Conservation (phyloP, 495 filamentous ascomycete genomes). For the Aspergillus mulundensis region DNA sequence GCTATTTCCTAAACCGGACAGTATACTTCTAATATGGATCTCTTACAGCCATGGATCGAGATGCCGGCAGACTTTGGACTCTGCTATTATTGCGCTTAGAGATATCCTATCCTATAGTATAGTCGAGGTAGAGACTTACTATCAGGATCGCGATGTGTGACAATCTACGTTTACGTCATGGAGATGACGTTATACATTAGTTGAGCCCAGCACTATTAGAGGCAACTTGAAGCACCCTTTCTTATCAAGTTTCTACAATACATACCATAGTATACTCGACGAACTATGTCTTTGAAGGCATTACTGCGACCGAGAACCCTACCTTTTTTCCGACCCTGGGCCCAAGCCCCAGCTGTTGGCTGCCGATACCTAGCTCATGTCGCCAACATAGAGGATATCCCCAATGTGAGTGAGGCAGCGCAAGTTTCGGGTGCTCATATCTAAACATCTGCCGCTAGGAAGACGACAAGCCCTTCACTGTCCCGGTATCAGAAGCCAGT, state of each 20-base stretch:
- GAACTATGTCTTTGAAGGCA: background rate
- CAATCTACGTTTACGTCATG: background rate
- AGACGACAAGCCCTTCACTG: slow-evolving; percentile 20
- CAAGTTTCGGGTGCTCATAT: background rate
- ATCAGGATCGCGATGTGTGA: background rate
- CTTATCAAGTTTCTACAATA: background rate
- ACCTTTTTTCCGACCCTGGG: background rate
- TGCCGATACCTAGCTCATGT: slow-evolving; percentile 8
- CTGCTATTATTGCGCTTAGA: too few species aligned
- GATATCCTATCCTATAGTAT: too few species aligned
- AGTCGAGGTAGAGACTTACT: too few species aligned
- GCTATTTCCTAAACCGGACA: background rate
- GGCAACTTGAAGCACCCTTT: background rate
- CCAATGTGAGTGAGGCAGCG: background rate
- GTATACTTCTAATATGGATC: background rate
- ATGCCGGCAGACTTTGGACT: too few species aligned
- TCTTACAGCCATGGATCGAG: too few species aligned
- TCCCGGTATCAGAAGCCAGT: slow-evolving; percentile 21
- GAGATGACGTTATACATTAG: background rate
- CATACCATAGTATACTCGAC: background rate
- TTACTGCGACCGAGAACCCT: background rate
- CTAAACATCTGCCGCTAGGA: slow-evolving; percentile 16
- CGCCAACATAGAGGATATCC: slow-evolving; percentile 1
- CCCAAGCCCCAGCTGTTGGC: background rate
- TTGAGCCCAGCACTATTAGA: background rate